Conservation (phyloP, 208 protist genomes). For the Lotmaria passim region DNA sequence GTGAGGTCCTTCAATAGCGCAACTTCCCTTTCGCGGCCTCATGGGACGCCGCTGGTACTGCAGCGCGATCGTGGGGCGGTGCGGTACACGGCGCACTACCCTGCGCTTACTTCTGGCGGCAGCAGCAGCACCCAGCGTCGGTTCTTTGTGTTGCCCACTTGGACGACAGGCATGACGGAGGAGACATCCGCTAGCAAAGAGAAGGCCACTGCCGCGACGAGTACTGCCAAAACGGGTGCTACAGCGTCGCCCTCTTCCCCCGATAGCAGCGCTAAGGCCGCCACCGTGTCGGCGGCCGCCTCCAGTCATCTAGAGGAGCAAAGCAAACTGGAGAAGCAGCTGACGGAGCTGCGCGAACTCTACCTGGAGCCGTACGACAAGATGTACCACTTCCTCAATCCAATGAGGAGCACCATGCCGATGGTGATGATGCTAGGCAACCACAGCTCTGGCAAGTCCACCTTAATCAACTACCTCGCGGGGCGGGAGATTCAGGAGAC, state of each 20-base stretch:
- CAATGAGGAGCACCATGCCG: conserved; percentile 58
- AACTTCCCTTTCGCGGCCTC: not conserved
- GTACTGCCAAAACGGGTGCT: not conserved
- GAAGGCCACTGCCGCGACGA: not conserved
- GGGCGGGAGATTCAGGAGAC: conserved; percentile 82
- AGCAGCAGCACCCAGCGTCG: not conserved
- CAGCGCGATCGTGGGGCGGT: not conserved
- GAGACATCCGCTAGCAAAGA: not conserved
- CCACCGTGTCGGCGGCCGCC: not conserved
- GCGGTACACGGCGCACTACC: not conserved
- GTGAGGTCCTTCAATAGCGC: not conserved
- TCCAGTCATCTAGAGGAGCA: conserved; percentile 16
- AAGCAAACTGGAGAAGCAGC: conserved; percentile 37
- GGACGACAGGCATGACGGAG: not conserved
- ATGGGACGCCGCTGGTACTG: not conserved
- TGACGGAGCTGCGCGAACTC: conserved; percentile 34
- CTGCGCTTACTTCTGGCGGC: not conserved
- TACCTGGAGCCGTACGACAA: conserved; percentile 42
- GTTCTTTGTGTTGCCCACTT: not conserved
- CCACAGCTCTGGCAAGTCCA: conserved; percentile 92
- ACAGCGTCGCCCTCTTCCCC: not conserved
- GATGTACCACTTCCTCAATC: conserved; percentile 41
- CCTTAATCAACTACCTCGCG: conserved; percentile 89
- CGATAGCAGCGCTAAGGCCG: not conserved
- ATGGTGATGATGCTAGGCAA: conserved; percentile 93